Conservation (phyloP, 805 yeast genomes). For the Yueomyces sinensis region DNA sequence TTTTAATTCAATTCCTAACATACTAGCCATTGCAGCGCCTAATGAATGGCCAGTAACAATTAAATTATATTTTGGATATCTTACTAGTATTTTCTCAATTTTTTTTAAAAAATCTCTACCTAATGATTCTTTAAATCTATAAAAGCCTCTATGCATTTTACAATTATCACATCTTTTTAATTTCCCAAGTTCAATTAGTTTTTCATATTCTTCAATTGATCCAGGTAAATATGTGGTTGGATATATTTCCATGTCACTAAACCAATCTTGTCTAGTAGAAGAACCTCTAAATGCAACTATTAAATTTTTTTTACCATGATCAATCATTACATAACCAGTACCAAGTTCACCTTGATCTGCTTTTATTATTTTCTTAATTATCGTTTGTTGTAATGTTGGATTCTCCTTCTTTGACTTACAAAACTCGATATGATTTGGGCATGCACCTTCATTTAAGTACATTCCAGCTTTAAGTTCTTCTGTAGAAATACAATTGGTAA, state of each 20-base stretch:
- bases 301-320: slow-evolving; percentile 30
- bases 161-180: slow-evolving; percentile 35
- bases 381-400: slow-evolving; percentile 19
- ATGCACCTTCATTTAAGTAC: slow-evolving; percentile 20
- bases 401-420: slow-evolving; percentile 18
- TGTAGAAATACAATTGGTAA: slow-evolving; percentile 25
- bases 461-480: slow-evolving; percentile 11
- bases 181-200: slow-evolving; percentile 11
- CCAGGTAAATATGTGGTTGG: slow-evolving; percentile 38
- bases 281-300: slow-evolving; percentile 53
- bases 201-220: slow-evolving; percentile 15
- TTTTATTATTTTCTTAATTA: slow-evolving; percentile 28
- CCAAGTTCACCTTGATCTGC: slow-evolving; percentile 36
- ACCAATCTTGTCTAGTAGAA: slow-evolving; percentile 46
- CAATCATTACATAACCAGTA: slow-evolving; percentile 41
- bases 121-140: slow-evolving; percentile 31
- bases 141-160: slow-evolving; percentile 53
- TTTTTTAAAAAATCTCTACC: slow-evolving; percentile 26
- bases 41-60: slow-evolving; percentile 62
- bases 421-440: slow-evolving; percentile 20
- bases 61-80: slow-evolving; percentile 35
- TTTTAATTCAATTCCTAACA: slow-evolving; percentile 50
- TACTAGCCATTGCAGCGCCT: slow-evolving; percentile 57
- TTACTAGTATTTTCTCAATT: slow-evolving; percentile 23
- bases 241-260: slow-evolving; percentile 38